Base-by-base conservation (phyloP, 1,284 basidiomycete species). In the Ustilago crameri region DNA sequence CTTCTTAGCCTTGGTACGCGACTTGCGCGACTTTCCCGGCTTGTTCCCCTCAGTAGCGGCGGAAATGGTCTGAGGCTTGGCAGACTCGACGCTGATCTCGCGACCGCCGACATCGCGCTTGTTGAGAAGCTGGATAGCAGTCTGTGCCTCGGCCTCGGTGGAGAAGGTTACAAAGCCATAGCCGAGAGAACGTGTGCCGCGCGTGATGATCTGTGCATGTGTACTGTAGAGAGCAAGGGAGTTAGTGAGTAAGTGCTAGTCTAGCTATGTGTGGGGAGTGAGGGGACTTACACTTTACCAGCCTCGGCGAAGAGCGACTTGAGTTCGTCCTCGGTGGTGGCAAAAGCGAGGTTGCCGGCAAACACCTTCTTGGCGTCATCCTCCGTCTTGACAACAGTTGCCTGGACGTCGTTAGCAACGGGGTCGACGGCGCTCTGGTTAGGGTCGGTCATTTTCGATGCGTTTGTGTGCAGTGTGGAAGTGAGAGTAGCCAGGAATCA, bases 151-250 rank as follows among this genome's bases (percentile, higher is more conserved):
- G 20, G 69, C 56, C 40, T 75, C 74, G 52, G 77, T 62, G 56
- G 72, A 51, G 51, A 74, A 81, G 51, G 79, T 79, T 55, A 81
- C 77, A 48, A 81, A 81, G 24, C 78, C 77, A 42, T 81, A 81
- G 24, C 79, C 79, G 49, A 79, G 74, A 12, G 77, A 79, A 47
- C 79, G 79, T 44, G 77, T 78, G 57, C 79, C 79, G 56, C 79
- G 75, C 27, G 68, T 79, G 71, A 81, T 79, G 68, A 81, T 72
- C 59, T 77, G 76, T 22, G 67, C 74, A 38, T 76, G 53, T 35
- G 73, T 74, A 27, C 76, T 78, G 62, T 23, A 35, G 27, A n/a
- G n/a, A 18, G 30, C 30, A 47, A 35, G 38, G 20, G 26, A 26
- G 23, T 5, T 12, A 20, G 51, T 52, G 24, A 51, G 47, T 41